Evolutionary conservation across 176 grass and related monocot species (phyloP).

Genomic region (Eleusine coracana): DNA sequence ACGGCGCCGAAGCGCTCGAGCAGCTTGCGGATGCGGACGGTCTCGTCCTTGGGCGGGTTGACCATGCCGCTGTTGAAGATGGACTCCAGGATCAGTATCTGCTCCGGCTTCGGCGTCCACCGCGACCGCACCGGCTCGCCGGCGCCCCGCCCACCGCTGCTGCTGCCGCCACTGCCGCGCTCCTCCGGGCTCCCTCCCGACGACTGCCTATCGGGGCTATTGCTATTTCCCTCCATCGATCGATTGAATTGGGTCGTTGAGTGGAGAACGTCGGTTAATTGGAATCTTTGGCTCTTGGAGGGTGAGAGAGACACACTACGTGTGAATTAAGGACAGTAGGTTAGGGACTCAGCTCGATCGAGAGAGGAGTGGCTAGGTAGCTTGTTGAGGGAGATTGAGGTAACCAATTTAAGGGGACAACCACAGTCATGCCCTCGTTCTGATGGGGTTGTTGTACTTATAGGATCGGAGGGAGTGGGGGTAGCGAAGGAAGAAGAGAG

Average conservation of each 20-base stretch:
- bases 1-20: slow-evolving; percentile 86
- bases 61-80: slow-evolving; percentile 99
- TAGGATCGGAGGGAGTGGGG: slow-evolving; percentile 39
- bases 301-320: slow-evolving; percentile 5
- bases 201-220: slow-evolving; percentile 44
- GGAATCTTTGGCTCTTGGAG: slow-evolving; percentile 44
- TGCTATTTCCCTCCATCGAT: slow-evolving; percentile 41
- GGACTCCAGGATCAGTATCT: slow-evolving; percentile 96
- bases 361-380: slow-evolving; percentile 29
- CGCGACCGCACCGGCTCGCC: slow-evolving; percentile 75
- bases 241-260: slow-evolving; percentile 15
- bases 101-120: slow-evolving; percentile 94
- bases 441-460: slow-evolving; percentile 51
- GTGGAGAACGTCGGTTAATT: slow-evolving; percentile 28
- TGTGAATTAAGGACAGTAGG: slow-evolving; percentile 30
- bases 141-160: slow-evolving; percentile 30
- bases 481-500: slow-evolving; percentile 1
- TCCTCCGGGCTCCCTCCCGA: slow-evolving; percentile 51
- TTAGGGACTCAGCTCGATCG: slow-evolving; percentile 39
- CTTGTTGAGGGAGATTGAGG: slow-evolving; percentile 36
- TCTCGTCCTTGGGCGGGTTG: slow-evolving; percentile 92
- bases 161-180: slow-evolving; percentile 8
- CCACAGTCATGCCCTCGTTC: slow-evolving; percentile 48
- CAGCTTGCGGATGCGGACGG: slow-evolving; percentile 90
- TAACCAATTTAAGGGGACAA: slow-evolving; percentile 45